Percentiles rank a stretch among this genome's conserved stretches.
Conservation (phyloP, 129 eudicot genomes). For the Flaveria ramosissima region DNA sequence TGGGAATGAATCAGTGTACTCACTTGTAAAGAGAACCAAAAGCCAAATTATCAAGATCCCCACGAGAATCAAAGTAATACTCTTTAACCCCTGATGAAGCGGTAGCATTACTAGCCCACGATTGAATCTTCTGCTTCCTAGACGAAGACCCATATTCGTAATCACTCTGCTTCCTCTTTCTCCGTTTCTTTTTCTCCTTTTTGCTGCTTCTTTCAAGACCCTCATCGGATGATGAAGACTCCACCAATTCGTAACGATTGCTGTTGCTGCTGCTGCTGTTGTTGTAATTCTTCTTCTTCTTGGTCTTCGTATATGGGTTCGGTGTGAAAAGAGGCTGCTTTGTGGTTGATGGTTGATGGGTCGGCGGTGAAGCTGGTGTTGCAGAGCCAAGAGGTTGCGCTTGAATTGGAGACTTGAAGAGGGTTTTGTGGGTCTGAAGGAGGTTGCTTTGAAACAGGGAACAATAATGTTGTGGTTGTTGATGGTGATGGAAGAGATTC, state of each 20-base stretch:
- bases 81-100: constrained; percentile 40
- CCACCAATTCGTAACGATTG: constrained; percentile 60
- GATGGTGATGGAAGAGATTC: constrained; percentile 5
- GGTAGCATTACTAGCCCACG: constrained; percentile 51
- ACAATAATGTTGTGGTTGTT: constrained; percentile 14
- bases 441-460: constrained; percentile 42
- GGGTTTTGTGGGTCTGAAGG: constrained; percentile 24
- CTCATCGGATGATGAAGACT: constrained; percentile 52
- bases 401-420: constrained; percentile 24
- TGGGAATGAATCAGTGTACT: not conserved
- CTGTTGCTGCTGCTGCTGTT: constrained; percentile 35
- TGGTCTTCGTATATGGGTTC: constrained; percentile 24
- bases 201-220: constrained; percentile 29
- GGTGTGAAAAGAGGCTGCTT: constrained; percentile 39
- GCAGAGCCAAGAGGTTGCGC: constrained; percentile 56
- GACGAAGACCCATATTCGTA: constrained; percentile 36
- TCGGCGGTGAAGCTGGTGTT: constrained; percentile 82
- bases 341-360: constrained; percentile 59
- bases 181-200: constrained; percentile 37
- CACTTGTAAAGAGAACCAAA: constrained; percentile 89
- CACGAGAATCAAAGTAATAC: constrained; percentile 86
- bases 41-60: constrained; percentile 91
- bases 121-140: constrained; percentile 54
- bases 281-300: constrained; percentile 24
- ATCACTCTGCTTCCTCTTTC: constrained; percentile 37